These are phyloP conservation scores for Botrytis fabae DNA, from an alignment of 2,329 filamentous ascomycete genomes.

Conservation along the genomic window DNA sequence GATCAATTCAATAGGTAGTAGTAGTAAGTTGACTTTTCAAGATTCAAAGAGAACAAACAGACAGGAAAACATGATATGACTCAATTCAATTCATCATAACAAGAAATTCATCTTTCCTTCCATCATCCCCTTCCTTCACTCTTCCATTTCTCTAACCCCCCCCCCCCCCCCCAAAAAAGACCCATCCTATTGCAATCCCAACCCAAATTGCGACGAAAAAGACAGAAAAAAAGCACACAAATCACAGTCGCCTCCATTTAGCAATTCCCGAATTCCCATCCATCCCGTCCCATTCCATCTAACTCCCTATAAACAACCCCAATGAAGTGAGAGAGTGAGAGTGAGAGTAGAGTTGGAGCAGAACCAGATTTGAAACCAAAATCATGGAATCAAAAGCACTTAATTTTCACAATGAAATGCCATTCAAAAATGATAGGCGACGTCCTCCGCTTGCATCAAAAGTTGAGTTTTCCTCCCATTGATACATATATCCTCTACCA, in stretches of 20 bases:
- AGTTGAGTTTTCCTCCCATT: constrained; percentile 6
- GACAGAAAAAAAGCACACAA: constrained; percentile 1
- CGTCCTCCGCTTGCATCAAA: background rate
- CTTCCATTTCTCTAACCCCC: constrained; percentile 1
- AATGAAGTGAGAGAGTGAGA: background rate
- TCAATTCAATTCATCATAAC: constrained; percentile 15
- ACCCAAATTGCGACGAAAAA: constrained; percentile 7
- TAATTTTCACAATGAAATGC: constrained; percentile 2
- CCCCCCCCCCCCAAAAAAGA: background rate
- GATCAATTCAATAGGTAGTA: background rate
- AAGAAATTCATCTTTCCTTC: background rate
- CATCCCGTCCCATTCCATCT: background rate
- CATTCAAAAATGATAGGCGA: constrained; percentile 16
- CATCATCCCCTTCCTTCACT: background rate
- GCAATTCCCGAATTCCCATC: background rate
- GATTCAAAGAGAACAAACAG: background rate
- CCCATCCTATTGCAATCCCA: constrained; percentile 5
- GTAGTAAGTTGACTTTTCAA: background rate
- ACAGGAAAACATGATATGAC: background rate
- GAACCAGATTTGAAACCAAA: constrained; percentile 10
- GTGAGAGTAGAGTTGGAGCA: constrained; percentile 15
- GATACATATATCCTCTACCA: constrained; percentile 15
- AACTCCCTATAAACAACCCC: constrained; percentile 16
- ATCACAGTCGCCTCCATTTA: constrained; percentile 4
- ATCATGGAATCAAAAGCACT: background rate